phyloP scores from a whole-genome alignment of 2,329 filamentous ascomycete genomes.

The Bipolaris gigantea region DNA sequence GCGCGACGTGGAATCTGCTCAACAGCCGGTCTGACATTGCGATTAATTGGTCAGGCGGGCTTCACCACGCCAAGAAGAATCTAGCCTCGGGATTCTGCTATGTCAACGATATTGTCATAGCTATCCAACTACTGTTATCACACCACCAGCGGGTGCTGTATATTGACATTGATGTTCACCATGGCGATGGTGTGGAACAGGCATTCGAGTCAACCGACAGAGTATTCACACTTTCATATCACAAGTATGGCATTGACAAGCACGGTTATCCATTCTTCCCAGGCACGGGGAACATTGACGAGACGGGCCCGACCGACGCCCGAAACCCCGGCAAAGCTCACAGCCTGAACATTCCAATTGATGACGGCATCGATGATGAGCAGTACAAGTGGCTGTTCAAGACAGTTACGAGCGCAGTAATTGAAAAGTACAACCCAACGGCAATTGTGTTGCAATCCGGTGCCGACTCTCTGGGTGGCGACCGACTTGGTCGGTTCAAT shows the following conservation, averaged over 20 bases:
- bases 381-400: constrained; percentile 88
- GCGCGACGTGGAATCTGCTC: constrained; percentile 86
- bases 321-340: constrained; percentile 87
- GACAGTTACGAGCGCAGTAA: constrained; percentile 73
- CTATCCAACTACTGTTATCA: constrained; percentile 83
- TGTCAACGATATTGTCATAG: constrained; percentile 97
- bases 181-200: constrained; percentile 88
- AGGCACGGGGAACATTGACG: constrained; percentile 82
- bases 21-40: constrained; percentile 90
- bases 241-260: constrained; percentile 82
- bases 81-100: constrained; percentile 98
- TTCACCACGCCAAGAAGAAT: constrained; percentile 93
- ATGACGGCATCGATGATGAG: constrained; percentile 87
- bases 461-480: constrained; percentile 90
- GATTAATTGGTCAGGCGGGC: constrained; percentile 94
- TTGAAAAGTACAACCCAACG: constrained; percentile 81
- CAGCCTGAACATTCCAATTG: constrained; percentile 84
- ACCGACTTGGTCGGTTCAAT: constrained; percentile 93
- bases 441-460: constrained; percentile 96
- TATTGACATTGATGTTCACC: constrained; percentile 92
- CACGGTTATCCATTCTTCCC: constrained; percentile 71
- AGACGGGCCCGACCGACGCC: constrained; percentile 80
- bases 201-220: constrained; percentile 88
- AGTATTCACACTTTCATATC: constrained; percentile 91
- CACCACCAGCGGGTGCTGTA: constrained; percentile 85